Evolutionary conservation across 2,329 filamentous ascomycete species (phyloP).

Genomic region (Talaromyces sp.): DNA sequence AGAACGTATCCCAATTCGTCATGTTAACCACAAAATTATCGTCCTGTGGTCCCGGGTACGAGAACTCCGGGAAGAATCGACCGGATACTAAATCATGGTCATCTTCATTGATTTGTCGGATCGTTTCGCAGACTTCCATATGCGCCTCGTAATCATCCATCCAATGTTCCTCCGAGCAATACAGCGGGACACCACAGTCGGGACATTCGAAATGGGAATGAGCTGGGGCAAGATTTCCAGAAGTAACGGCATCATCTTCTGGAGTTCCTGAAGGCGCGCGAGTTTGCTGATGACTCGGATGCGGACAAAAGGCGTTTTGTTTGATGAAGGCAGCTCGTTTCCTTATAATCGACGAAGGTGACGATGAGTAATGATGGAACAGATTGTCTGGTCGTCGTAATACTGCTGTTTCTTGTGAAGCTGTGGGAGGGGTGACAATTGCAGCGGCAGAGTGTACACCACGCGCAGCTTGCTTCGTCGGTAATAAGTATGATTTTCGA

Average conservation of each 20-base stretch:
- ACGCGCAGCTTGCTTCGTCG: conserved; percentile 17
- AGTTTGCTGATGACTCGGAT: conserved; percentile 77
- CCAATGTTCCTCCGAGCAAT: conserved; percentile 93
- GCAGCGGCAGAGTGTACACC: conserved; percentile 26
- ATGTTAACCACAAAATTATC: conserved; percentile 93
- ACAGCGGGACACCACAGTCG: conserved; percentile 89
- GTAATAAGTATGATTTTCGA: conserved; percentile 25
- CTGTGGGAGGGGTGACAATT: conserved; percentile 18
- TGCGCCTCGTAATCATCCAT: conserved; percentile 92
- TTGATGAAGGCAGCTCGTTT: conserved; percentile 84
- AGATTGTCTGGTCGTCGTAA: conserved; percentile 70
- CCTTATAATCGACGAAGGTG: conserved; percentile 82
- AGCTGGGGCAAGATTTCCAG: conserved; percentile 57
- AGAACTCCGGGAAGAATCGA: conserved; percentile 87
- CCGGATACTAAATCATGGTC: conserved; percentile 92
- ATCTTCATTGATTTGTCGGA: conserved; percentile 94
- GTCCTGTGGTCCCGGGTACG: conserved; percentile 82
- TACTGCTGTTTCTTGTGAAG: conserved; percentile 26
- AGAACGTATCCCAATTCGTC: conserved; percentile 96
- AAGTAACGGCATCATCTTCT: conserved; percentile 47
- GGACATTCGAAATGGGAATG: conserved; percentile 94
- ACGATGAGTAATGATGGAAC: conserved; percentile 87
- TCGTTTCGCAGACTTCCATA: conserved; percentile 82
- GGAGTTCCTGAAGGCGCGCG: conserved; percentile 63
- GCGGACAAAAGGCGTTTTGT: conserved; percentile 88